Evolutionary conservation across 2,329 filamentous ascomycete species (phyloP), one percentile per base, ranked within the genome.

Genomic region (Penicillium sp.): DNA sequence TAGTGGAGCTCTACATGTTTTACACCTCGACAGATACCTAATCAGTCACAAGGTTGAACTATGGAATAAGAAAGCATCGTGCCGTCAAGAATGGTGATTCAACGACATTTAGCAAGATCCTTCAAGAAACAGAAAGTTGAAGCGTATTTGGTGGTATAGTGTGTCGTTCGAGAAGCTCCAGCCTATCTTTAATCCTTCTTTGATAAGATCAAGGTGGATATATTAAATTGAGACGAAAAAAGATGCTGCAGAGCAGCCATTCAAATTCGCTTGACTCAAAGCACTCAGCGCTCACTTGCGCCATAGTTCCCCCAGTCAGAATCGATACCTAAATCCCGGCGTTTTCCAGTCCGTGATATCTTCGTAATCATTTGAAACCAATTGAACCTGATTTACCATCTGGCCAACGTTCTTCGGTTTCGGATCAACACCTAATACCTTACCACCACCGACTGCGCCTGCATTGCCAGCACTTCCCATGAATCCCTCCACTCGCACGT

Each of bases 341-440:
- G 81, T 86, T 40, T 86, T 81, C 83, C 84, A 87, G 68, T 89
- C 86, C 1, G 86, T 88, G 2, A 84, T 73, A 71, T 88, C 85
- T 22, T 86, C 84, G 60, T 85, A 84, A 61, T 84, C 82, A 57
- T 81, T 78, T 0, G 79, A 75, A 19, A 76, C 72, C 24, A 84
- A 68, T 53, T 79, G 76, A 0, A 80, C 71, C 33, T 58, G 61
- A 8, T 62, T 65, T 19, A 70, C 65, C 58, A 71, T 61, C 12
- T 67, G 67, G 74, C 74, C 70, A 13, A 77, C 68, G 19, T 79
- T 68, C 60, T 78, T 79, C 0, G 76, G 76, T 7, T 73, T 73
- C 1, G 74, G 76, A 3, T 82, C 77, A 1, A 75, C 76, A 0
- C 81, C 81, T 6, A 79, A 75, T 0, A 75, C 73, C 19, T 79